Evolutionary conservation across 306 rosid genomes (phyloP), one percentile per base, ranked within the genome.

Genomic region (Sophora flavescens): DNA sequence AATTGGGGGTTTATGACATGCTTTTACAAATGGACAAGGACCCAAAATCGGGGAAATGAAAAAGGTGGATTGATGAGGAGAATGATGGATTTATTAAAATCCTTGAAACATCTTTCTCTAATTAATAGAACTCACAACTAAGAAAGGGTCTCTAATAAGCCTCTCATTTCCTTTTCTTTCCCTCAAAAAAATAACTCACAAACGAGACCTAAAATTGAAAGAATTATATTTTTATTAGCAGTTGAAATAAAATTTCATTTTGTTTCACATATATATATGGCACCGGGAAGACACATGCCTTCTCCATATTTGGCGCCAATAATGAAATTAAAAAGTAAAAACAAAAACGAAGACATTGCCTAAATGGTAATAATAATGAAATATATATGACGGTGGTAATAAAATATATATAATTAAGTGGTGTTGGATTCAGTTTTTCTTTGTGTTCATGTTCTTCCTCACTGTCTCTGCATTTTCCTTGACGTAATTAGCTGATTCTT

Each of bases 361-460:
- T 41, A 56, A 65, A 45, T 26, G 22, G 45, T 14, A 75, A 38
- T 14, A 75, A 38, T 53, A 13, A 81, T 6, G 48, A 68, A 50
- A 38, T 15, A 41, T 8, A 22, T 22, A 22, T 22, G 22, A 22
- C 22, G 35, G 15, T 15, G 1, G 38, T 4, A 13, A 3, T 8
- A 26, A 6, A 36, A 51, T 64, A 26, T 64, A 26, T 51, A 32
- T 57, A 36, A 61, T 52, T 6, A 38, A 28, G 9, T 70, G 72
- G 39, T 50, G 60, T 26, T n/a, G 6, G 13, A 47, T 36, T 73
- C 72, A 74, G 32, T 86, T 68, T 22, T 86, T 68, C 83, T 87
- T 89, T 77, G 38, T 70, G 82, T 91, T 86, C 89, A 89, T 85
- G 87, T 84, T 68, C 15, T 63, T 77, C 84, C 75, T 85, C n/a